These are phyloP conservation scores for Phytophthora citricola DNA, from an alignment of 352 stramenopile species.

Conservation along the genomic window DNA sequence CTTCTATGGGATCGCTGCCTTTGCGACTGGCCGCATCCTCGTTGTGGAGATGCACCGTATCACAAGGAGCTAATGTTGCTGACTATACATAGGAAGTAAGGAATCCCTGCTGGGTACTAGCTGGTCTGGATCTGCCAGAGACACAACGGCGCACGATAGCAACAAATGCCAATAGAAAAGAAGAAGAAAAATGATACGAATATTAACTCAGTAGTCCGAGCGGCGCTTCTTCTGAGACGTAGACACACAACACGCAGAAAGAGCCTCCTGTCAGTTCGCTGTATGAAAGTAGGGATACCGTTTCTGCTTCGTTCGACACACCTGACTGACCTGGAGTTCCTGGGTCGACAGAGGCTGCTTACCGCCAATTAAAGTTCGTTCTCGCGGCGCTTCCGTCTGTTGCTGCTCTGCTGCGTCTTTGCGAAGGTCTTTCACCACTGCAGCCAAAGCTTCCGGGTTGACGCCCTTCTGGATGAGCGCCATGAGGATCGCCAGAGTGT, in stretches of 20 bases:
- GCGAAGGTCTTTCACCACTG: slow-evolving; percentile 91
- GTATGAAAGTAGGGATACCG: background rate
- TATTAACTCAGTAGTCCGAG: slow-evolving; percentile 55
- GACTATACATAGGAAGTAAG: slow-evolving; percentile 27
- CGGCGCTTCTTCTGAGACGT: slow-evolving; percentile 62
- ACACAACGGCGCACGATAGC: slow-evolving; percentile 21
- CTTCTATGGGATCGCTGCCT: slow-evolving; percentile 45
- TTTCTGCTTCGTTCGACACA: slow-evolving; percentile 49
- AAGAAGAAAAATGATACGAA: slow-evolving; percentile 20
- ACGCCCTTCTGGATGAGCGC: slow-evolving; percentile 90
- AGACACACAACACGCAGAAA: slow-evolving; percentile 25
- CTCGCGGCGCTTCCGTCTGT: slow-evolving; percentile 23
- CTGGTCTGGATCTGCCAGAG: slow-evolving; percentile 11
- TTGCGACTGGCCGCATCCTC: slow-evolving; percentile 61
- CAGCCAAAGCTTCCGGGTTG: slow-evolving; percentile 89
- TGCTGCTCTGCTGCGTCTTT: slow-evolving; percentile 58
- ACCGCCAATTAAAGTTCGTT: slow-evolving; percentile 49
- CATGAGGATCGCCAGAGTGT: slow-evolving; percentile 90
- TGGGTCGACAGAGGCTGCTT: slow-evolving; percentile 57
- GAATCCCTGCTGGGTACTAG: slow-evolving; percentile 22
- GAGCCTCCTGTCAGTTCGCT: slow-evolving; percentile 9
- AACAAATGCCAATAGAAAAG: slow-evolving; percentile 35
- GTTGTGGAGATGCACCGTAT: slow-evolving; percentile 65
- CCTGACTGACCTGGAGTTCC: slow-evolving; percentile 76
- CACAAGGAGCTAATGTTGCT: slow-evolving; percentile 43